Evolutionary conservation across 2,329 filamentous ascomycete species (phyloP).

Genomic region (Chaetomium sp.): DNA sequence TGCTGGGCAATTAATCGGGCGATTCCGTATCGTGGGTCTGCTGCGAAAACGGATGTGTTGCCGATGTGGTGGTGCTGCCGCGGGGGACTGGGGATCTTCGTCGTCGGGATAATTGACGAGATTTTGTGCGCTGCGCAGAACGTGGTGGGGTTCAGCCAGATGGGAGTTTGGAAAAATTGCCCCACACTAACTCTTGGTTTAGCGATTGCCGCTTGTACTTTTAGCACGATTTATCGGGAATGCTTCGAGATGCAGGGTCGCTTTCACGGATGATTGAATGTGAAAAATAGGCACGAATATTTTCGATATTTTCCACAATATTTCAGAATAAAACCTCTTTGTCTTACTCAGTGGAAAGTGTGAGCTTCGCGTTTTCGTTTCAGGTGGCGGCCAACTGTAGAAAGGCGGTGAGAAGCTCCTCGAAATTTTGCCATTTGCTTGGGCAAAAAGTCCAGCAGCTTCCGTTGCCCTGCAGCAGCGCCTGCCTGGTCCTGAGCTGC

Average conservation of each 20-base stretch:
- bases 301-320: background rate
- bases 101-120: slow-evolving; percentile 34
- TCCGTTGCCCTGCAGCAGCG: slow-evolving; percentile 19
- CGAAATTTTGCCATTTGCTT: slow-evolving; percentile 32
- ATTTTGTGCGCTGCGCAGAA: slow-evolving; percentile 37
- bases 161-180: slow-evolving; percentile 23
- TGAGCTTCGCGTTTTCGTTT: background rate
- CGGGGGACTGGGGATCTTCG: slow-evolving; percentile 30
- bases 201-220: background rate
- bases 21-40: slow-evolving; percentile 15
- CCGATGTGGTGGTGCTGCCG: slow-evolving; percentile 30
- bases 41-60: slow-evolving; percentile 23
- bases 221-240: background rate
- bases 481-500: slow-evolving; percentile 33
- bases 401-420: slow-evolving; percentile 35
- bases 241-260: background rate
- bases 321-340: slow-evolving; percentile 6
- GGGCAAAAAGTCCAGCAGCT: slow-evolving; percentile 36
- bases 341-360: background rate
- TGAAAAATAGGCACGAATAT: background rate
- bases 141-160: slow-evolving; percentile 36
- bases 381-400: slow-evolving; percentile 24
- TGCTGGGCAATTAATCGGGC: slow-evolving; percentile 54
- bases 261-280: too few relatives aligned
- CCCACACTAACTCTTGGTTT: slow-evolving; percentile 27